A percentile compares a stretch with the other conserved stretches of the same genome.
phyloP scores from a whole-genome alignment of 306 rosid genomes.

The Cicer bijugum region DNA sequence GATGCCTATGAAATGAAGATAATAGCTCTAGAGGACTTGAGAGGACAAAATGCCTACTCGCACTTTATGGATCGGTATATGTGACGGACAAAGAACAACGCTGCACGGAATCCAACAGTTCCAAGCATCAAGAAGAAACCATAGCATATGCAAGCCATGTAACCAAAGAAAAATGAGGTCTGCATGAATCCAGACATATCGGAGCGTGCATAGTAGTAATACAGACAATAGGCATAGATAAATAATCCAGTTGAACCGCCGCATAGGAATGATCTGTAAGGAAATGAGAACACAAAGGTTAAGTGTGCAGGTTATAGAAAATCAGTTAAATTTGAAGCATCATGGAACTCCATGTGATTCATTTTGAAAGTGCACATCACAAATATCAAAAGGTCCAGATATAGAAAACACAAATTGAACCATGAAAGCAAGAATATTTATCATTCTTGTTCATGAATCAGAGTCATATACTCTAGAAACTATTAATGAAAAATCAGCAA shows the following conservation, averaged over 20 bases:
- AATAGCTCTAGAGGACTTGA: conserved; percentile 37
- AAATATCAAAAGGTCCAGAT: conserved; percentile 15
- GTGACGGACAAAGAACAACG: conserved; percentile 57
- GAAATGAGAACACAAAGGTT: conserved; percentile 36
- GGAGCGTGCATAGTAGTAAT: conserved; percentile 57
- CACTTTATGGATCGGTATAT: conserved; percentile 60
- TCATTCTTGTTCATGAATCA: conserved; percentile 3
- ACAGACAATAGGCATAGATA: conserved; percentile 59
- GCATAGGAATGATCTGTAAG: conserved; percentile 55
- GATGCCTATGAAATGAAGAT: conserved; percentile 52
- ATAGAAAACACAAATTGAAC: conserved; percentile 10
- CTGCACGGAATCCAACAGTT: conserved; percentile 52
- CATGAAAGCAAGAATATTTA: conserved; percentile 27
- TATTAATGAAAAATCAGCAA: background rate
- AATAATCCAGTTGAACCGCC: conserved; percentile 62
- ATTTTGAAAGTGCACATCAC: conserved; percentile 2
- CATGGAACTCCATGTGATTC: background rate
- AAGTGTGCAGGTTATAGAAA: conserved; percentile 13
- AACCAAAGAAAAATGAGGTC: conserved; percentile 59
- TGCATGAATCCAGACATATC: conserved; percentile 63
- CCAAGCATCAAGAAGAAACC: conserved; percentile 63
- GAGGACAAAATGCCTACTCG: conserved; percentile 54
- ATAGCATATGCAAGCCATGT: conserved; percentile 62
- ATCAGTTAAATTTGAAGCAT: background rate
- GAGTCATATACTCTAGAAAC: background rate